phyloP scores from a whole-genome alignment of 371 early-diverging fungal species.

The Rhizopus microsporus region DNA sequence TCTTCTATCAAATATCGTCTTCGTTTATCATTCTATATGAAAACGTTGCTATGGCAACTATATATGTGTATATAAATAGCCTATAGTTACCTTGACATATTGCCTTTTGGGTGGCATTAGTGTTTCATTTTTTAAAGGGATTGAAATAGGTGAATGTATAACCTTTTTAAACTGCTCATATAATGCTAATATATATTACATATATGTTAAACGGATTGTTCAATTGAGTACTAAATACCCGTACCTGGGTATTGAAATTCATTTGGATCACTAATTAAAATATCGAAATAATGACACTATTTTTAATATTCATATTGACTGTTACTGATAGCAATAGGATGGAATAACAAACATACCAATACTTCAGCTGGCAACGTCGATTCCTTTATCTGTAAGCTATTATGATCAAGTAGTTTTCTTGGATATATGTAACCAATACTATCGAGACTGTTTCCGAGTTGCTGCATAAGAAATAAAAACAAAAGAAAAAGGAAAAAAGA shows the following conservation, averaged over 20 bases:
- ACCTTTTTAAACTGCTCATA: slow-evolving; percentile 17
- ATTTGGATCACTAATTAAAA: slow-evolving; percentile 19
- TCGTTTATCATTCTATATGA: slow-evolving; percentile 17
- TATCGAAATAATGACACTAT: slow-evolving; percentile 28
- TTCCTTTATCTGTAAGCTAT: background rate
- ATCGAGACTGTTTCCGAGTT: slow-evolving; percentile 22
- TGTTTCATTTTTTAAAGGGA: slow-evolving; percentile 4
- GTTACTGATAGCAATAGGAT: background rate
- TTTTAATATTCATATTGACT: slow-evolving; percentile 1
- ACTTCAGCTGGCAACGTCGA: slow-evolving; percentile 6
- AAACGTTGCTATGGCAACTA: background rate
- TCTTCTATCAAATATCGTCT: slow-evolving; percentile 18
- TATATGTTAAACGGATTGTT: slow-evolving; percentile 6
- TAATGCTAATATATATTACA: slow-evolving; percentile 4
- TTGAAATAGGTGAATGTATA: slow-evolving; percentile 11
- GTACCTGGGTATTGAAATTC: slow-evolving; percentile 12
- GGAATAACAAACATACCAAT: slow-evolving; percentile 8
- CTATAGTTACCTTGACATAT: slow-evolving; percentile 17
- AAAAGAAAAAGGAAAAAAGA: slow-evolving; percentile 11
- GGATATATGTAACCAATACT: slow-evolving; percentile 24
- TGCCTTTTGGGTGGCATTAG: slow-evolving; percentile 15
- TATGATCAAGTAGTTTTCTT: slow-evolving; percentile 16
- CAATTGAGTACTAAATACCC: background rate
- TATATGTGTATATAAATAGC: no score
- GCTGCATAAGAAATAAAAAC: slow-evolving; percentile 17